A percentile compares a stretch with the other conserved stretches of the same genome.
These are phyloP conservation scores for Coemansia sp. DNA, from an alignment of 192 early-diverging fungal species.

Conservation along the genomic window DNA sequence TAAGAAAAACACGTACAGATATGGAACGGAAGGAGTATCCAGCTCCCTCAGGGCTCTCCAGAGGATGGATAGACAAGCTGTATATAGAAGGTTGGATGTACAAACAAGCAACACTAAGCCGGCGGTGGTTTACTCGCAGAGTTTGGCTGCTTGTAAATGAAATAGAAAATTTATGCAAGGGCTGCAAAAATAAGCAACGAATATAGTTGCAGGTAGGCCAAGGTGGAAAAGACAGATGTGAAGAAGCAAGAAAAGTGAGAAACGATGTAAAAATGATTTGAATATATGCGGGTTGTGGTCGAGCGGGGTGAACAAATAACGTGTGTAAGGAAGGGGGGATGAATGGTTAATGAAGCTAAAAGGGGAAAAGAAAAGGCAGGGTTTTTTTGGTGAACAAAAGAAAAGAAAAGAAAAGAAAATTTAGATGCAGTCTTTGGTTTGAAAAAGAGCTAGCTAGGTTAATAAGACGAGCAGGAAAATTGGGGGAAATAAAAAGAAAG, in stretches of 20 bases:
- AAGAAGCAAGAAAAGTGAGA: background rate
- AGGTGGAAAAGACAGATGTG: background rate
- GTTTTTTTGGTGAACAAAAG: background rate
- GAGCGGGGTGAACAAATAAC: background rate
- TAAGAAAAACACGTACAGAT: background rate
- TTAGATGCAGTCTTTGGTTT: background rate
- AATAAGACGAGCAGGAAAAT: conserved; percentile 10
- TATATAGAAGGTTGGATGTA: background rate
- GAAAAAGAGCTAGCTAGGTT: background rate
- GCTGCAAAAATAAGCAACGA: conserved; percentile 1
- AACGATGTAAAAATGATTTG: background rate
- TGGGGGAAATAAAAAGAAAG: background rate
- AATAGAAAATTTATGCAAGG: background rate
- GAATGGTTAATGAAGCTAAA: background rate
- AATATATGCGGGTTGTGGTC: background rate
- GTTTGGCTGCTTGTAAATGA: conserved; percentile 6
- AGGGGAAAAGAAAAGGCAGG: conserved; percentile 6
- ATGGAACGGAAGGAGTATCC: background rate
- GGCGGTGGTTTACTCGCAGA: background rate
- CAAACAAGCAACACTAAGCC: background rate
- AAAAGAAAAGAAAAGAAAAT: conserved; percentile 1
- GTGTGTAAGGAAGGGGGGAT: background rate
- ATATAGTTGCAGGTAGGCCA: background rate
- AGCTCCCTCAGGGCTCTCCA: background rate
- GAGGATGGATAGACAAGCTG: background rate